A percentile compares a stretch with the other conserved stretches of the same genome.
phyloP scores from a whole-genome alignment of 2,329 filamentous ascomycete species.

The Shiraia bambusicola region DNA sequence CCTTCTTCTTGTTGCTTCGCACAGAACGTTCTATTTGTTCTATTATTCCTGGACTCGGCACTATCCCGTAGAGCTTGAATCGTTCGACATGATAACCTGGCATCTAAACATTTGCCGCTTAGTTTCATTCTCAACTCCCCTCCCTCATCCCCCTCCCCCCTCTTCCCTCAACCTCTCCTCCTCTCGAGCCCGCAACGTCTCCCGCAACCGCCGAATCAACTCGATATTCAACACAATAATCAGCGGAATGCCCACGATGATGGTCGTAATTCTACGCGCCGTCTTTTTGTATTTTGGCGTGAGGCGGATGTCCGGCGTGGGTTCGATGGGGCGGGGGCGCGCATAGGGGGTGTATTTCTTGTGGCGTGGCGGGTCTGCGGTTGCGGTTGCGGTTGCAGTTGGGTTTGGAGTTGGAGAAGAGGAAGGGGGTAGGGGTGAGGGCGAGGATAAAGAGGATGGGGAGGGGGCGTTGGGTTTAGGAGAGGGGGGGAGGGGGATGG shows the following conservation, averaged over 20 bases:
- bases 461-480: slow-evolving; percentile 4
- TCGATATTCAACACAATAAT: slow-evolving; percentile 38
- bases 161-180: neutral
- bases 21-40: too few relatives aligned
- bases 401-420: slow-evolving; percentile 6
- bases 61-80: too few relatives aligned
- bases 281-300: slow-evolving; percentile 38
- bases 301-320: slow-evolving; percentile 20
- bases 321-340: slow-evolving; percentile 18
- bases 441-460: neutral
- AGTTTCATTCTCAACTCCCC: too few relatives aligned
- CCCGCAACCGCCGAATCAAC: slow-evolving; percentile 27
- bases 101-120: too few relatives aligned
- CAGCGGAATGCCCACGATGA: slow-evolving; percentile 41
- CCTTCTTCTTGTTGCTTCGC: neutral
- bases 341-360: neutral
- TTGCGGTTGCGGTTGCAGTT: slow-evolving; percentile 7
- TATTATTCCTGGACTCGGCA: too few relatives aligned
- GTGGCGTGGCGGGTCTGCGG: slow-evolving; percentile 1
- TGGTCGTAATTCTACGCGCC: slow-evolving; percentile 31
- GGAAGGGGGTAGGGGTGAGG: slow-evolving; percentile 3
- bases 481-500: slow-evolving; percentile 2
- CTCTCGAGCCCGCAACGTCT: slow-evolving; percentile 16
- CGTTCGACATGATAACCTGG: too few relatives aligned
- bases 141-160: too few relatives aligned